Conservation (phyloP, 352 stramenopile genomes). For the Plasmopara viticola region DNA sequence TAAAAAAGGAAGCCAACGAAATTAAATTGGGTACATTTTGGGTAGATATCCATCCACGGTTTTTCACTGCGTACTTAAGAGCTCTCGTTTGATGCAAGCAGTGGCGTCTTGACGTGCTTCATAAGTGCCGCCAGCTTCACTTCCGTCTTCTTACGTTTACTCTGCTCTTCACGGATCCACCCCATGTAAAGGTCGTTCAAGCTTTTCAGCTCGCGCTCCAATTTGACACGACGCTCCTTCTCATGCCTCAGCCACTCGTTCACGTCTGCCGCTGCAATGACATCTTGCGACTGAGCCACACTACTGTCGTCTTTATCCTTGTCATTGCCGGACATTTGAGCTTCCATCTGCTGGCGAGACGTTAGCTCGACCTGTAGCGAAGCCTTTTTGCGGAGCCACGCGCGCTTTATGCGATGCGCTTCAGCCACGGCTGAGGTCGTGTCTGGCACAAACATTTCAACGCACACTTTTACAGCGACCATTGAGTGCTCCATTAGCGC, state of each 20-base stretch:
- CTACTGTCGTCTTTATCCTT: conserved; percentile 6
- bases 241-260: conserved; percentile 64
- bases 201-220: conserved; percentile 76
- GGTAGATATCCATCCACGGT: conserved; percentile 6
- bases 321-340: conserved; percentile 16
- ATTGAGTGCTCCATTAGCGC: conserved; percentile 74
- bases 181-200: conserved; percentile 80
- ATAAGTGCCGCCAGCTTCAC: conserved; percentile 45
- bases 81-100: conserved; percentile 1
- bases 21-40: conserved; percentile 1
- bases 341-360: conserved; percentile 38
- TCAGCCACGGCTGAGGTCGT: conserved; percentile 51
- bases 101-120: conserved; percentile 18
- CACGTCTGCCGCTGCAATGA: conserved; percentile 40
- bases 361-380: conserved; percentile 67
- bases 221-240: conserved; percentile 59
- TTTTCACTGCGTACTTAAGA: too few relatives aligned
- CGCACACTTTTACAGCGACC: conserved; percentile 67
- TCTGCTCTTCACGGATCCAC: conserved; percentile 78
- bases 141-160: conserved; percentile 63
- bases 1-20: conserved; percentile 6
- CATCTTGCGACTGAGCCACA: conserved; percentile 5
- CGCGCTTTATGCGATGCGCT: conserved; percentile 59
- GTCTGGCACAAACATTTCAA: conserved; percentile 76
- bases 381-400: conserved; percentile 62